Evolutionary conservation across 768 basidiomycete species (phyloP), one percentile per base, ranked within the genome.

Genomic region (Termitomyces sp.): DNA sequence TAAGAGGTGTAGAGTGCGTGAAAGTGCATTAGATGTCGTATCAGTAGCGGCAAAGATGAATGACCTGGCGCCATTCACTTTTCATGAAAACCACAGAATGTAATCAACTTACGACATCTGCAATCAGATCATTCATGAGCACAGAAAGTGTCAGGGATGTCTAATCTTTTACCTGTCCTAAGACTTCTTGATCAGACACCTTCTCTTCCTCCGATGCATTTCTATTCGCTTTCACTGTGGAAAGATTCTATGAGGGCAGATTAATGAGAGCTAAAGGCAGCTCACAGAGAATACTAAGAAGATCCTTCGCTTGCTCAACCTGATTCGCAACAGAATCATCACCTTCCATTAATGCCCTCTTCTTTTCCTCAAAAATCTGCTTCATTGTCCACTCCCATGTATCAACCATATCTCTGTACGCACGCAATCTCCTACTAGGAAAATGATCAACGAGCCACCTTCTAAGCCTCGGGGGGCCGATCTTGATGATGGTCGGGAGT

Each of bases 1-100:
- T 9, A 76, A 61, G 16, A 67, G 41, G 43, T 65, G 63, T n/a
- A 75, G 59, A 7, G 62, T 66, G 14, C 70, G 68, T 8, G 67
- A 56, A 9, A 76, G 56, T 0, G 74, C 72, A 1, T 57, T 52
- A 1, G 72, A 66, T 1, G 72, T 74, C 2, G 72, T 74, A 42
- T 74, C 73, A 35, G 65, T 67, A 3, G 67, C 73, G 1, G 71
- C 70, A 45, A 73, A 70, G 16, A 66, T 62, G 1, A 74, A 54
- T 19, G 68, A 47, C 14, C 53, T 54, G n/a, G 21, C 11, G 19
- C 40, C 7, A 8, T 10, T 41, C 40, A 45, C 14, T 1, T 14
- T 45, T 45, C 23, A 23, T 28, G 3, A 32, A 30, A 12, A 3
- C 47, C 23, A 35, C 8, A 41, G 14, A 17, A 19, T 3, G 21